Evolutionary conservation across 345 rosid species (phyloP), one percentile per base, ranked within the genome.

Genomic region (Linum lewisii): DNA sequence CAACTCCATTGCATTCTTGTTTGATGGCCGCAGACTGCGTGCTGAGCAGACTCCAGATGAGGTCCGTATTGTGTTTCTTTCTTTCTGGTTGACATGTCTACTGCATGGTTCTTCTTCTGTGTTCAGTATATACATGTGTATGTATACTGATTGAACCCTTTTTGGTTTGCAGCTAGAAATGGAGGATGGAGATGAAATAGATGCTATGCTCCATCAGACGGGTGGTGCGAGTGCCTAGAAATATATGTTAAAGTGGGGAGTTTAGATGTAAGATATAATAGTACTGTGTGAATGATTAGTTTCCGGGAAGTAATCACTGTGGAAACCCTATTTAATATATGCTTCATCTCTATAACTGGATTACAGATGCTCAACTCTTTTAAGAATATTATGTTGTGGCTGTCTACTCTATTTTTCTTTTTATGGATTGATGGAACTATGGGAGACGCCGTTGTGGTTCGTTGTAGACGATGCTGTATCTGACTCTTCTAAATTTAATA

Each of bases 1-100:
- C 24, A 52, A 52, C 56, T 20, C 56, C 56, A 52, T 52, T 52
- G 56, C 56, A 52, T 52, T 52, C 56, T 21, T 52, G 56, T 52
- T 52, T 21, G 56, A 52, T 52, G 56, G 56, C 25, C 56, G 56
- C 56, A 21, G 56, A 13, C 56, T 52, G 14, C 56, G 56, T 5
- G 56, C 24, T 7, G 56, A 52, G 25, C 56, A 52, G 25, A 52
- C 56, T 24, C 56, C 56, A 0, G 56, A 52, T 2, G 56, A 52
- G 56, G 55, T 52, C 7, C n/a, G n/a, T n/a, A 5, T 23, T 19
- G 24, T 52, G 21, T 52, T 23, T 52, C 24, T 5, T 21, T 18
- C 24, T 52, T 23, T 52, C 52, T 49, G 20, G n/a, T 18, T 15
- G 5, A 49, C 5, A 49, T 38, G 4, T 38, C 10, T 38, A 5